Evolutionary conservation across 768 basidiomycete genomes (phyloP).

Genomic region (Tulasnella sp.): DNA sequence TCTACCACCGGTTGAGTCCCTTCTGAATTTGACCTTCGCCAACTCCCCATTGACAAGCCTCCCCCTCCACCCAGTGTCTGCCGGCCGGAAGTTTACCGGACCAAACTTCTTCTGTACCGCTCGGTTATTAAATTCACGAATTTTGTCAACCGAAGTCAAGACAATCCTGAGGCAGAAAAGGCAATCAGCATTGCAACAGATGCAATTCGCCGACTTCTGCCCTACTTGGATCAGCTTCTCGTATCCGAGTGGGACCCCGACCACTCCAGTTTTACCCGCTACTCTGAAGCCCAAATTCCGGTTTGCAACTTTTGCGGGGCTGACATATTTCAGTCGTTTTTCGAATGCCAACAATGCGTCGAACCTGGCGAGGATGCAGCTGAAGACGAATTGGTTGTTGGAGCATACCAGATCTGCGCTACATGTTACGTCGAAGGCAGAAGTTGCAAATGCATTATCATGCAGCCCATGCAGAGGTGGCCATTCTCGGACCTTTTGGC

Average conservation of each 20-base stretch:
- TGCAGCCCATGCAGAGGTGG: constrained; percentile 55
- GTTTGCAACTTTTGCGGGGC: constrained; percentile 72
- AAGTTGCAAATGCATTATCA: constrained; percentile 52
- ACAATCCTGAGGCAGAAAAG: background rate
- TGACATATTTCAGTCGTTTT: constrained; percentile 76
- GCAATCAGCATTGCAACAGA: background rate
- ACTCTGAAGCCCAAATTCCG: constrained; percentile 9
- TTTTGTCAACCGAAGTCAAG: background rate
- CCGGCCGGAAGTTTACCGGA: constrained; percentile 64
- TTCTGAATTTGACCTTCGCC: background rate
- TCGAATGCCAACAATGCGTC: constrained; percentile 54
- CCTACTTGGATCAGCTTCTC: constrained; percentile 47
- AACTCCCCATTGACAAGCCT: background rate
- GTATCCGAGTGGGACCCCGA: constrained; percentile 38
- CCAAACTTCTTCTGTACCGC: constrained; percentile 41
- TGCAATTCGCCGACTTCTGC: constrained; percentile 35
- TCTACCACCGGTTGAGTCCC: constrained; percentile 59
- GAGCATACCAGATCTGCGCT: constrained; percentile 47
- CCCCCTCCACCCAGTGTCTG: constrained; percentile 50
- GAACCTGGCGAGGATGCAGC: background rate
- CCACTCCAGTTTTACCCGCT: constrained; percentile 2
- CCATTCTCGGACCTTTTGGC: constrained; percentile 41
- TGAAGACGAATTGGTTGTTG: background rate
- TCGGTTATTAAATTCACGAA: background rate
- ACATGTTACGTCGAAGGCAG: constrained; percentile 73